These are phyloP conservation scores for Xylaria grammica DNA, from an alignment of 495 filamentous ascomycete species.

Conservation along the genomic window DNA sequence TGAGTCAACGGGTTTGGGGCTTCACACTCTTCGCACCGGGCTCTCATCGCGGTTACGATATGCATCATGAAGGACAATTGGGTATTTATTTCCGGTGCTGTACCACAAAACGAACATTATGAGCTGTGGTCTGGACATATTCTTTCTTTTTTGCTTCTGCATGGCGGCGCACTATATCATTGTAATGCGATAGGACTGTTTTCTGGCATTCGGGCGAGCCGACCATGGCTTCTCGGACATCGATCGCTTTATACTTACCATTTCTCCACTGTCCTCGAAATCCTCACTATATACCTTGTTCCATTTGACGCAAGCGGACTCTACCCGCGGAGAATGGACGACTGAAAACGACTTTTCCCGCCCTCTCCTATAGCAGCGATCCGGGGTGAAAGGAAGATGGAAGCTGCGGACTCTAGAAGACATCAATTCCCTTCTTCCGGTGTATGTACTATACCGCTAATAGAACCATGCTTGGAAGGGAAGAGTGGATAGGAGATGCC, in stretches of 20 bases:
- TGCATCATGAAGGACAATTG: conserved; percentile 34
- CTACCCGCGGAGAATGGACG: not conserved
- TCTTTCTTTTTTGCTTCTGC: conserved; percentile 22
- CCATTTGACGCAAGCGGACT: not conserved
- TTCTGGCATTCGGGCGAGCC: conserved; percentile 16
- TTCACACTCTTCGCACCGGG: conserved; percentile 11
- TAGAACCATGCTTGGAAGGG: conserved; percentile 15
- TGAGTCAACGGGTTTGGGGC: conserved; percentile 36
- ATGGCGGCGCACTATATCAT: conserved; percentile 24
- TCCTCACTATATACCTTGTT: conserved; percentile 15
- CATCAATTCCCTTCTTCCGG: conserved; percentile 24
- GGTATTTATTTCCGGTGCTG: conserved; percentile 33
- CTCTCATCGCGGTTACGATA: conserved; percentile 20
- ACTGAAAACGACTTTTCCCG: not conserved
- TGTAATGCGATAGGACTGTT: conserved; percentile 20
- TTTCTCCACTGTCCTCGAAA: conserved; percentile 2
- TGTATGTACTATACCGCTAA: conserved; percentile 37
- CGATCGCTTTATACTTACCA: conserved; percentile 10
- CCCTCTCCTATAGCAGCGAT: not conserved
- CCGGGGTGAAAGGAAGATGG: not conserved
- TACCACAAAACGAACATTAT: conserved; percentile 23
- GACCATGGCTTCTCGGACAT: not conserved
- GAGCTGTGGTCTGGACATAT: conserved; percentile 23
- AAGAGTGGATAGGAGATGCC: conserved; percentile 13
- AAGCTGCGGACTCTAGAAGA: conserved; percentile 17